Evolutionary conservation across 257 asterid genomes (phyloP).

Genomic region (Fraxinus cuspidata): DNA sequence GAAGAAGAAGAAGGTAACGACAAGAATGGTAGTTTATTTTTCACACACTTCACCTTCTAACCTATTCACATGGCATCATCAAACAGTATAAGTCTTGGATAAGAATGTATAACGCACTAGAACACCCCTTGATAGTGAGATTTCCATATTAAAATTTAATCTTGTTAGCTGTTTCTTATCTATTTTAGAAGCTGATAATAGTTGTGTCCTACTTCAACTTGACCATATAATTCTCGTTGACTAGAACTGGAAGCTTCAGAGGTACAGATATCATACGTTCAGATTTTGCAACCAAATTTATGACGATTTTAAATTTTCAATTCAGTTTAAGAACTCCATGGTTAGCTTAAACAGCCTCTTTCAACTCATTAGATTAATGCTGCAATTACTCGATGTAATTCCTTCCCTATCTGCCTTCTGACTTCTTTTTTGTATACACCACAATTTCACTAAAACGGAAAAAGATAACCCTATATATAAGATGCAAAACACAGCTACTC

Average conservation of each 20-base stretch:
- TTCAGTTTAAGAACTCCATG: neutral
- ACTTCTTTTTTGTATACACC: neutral
- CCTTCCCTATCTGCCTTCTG: neutral
- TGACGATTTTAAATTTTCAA: neutral
- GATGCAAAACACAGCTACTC: neutral
- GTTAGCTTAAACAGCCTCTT: neutral
- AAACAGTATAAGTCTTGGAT: neutral
- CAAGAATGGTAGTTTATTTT: neutral
- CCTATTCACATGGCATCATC: neutral
- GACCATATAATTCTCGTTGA: neutral
- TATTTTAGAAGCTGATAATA: neutral
- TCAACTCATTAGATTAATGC: neutral
- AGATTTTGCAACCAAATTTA: neutral
- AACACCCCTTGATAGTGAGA: neutral
- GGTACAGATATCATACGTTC: neutral
- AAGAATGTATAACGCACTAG: neutral
- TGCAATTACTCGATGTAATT: neutral
- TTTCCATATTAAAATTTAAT: neutral
- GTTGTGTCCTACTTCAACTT: neutral
- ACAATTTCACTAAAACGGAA: neutral
- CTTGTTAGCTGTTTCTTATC: neutral
- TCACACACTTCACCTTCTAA: neutral
- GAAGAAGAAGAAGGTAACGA: neutral
- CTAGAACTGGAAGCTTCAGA: neutral
- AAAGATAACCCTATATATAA: neutral